Evolutionary conservation across 345 rosid species (phyloP), one percentile per base, ranked within the genome.

Genomic region (Sonneratia caseolaris): DNA sequence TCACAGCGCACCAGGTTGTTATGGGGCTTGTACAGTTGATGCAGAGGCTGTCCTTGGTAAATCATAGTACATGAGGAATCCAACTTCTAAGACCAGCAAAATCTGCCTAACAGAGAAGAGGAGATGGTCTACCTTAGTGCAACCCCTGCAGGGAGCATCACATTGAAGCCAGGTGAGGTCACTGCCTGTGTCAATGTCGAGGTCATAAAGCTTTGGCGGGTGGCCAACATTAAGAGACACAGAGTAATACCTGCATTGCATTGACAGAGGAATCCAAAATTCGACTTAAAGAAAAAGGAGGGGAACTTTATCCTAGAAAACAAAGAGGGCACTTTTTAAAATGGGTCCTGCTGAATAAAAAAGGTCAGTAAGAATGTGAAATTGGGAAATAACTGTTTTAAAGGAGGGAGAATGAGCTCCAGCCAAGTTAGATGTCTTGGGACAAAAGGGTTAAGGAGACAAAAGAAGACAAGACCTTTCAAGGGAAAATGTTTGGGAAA

Each of bases 111-210:
- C 51, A 13, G 13, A 47, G 51, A 47, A 47, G 45, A 47, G 3
- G 14, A 47, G 13, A 47, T 47, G 51, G 51, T 62, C 70, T 78
- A 94, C 98, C 98, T 75, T 75, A 16, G 89, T 88, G 88, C 98
- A 94, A 32, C 93, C 84, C 3, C 35, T 81, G 76, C 98, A 94
- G 37, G 98, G 97, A 45, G 96, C 98, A 86, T 91, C 91, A 73
- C 98, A 94, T 68, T 94, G 96, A 66, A 94, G 89, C 98, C 98
- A 94, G 73, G 97, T 90, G 45, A 91, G 84, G 73, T 94, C 98
- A 76, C 98, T 91, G 16, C 98, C 98, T 18, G 97, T 91, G 81
- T 94, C 98, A 27, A 94, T 86, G 75, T 94, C 98, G 42, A 94
- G 83, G 61, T 94, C 96, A 74, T 75, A 94, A 75, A 76, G 70